Conservation (phyloP, 2,329 filamentous ascomycete species). For the Penicillium sp. region DNA sequence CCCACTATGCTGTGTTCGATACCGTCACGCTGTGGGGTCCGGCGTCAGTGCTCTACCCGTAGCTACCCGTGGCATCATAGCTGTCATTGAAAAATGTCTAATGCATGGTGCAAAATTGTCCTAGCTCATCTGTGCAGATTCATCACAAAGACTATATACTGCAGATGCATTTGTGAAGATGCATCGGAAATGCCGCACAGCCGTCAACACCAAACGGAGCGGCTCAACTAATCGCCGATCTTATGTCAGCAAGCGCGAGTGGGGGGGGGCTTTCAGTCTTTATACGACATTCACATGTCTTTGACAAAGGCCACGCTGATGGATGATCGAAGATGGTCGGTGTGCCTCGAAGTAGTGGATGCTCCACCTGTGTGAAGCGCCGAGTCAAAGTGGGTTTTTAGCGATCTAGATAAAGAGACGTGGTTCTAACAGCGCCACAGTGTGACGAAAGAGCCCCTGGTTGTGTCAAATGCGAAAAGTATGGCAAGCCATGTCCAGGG, state of each 20-base stretch:
- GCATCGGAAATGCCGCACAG: background rate
- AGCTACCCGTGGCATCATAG: background rate
- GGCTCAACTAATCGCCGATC: conserved; percentile 6
- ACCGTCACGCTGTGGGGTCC: background rate
- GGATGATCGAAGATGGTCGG: conserved; percentile 22
- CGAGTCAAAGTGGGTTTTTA: conserved; percentile 25
- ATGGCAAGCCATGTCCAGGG: conserved; percentile 34
- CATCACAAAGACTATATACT: background rate
- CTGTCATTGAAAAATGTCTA: background rate
- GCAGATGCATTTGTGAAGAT: background rate
- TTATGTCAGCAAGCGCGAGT: conserved; percentile 7
- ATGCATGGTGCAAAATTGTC: background rate
- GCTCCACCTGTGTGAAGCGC: conserved; percentile 27
- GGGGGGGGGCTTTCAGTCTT: background rate
- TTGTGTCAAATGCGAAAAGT: conserved; percentile 34
- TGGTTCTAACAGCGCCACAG: conserved; percentile 17
- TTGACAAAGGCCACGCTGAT: background rate
- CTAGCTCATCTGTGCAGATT: background rate
- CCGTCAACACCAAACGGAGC: background rate
- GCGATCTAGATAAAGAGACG: background rate
- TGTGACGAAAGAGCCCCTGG: conserved; percentile 35
- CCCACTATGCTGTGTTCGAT: background rate
- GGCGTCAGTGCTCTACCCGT: background rate
- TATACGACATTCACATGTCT: background rate
- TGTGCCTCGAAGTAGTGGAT: conserved; percentile 27